Conservation (phyloP, 805 yeast species). For the Cyberlindnera mycetangii region DNA sequence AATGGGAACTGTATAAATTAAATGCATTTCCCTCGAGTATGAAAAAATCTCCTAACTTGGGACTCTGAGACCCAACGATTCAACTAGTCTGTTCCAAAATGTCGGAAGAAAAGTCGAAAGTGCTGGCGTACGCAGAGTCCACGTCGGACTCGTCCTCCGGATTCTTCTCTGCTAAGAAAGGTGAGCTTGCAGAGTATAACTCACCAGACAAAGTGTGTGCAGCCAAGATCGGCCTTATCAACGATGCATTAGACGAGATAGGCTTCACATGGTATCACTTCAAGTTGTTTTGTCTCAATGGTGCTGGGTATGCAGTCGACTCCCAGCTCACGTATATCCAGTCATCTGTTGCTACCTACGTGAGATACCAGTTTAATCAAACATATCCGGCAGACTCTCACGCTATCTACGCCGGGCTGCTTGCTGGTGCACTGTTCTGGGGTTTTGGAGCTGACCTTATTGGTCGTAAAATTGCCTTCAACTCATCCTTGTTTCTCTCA, state of each 20-base stretch:
- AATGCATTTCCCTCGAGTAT: too few species aligned
- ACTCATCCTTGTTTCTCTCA: constrained; percentile 40
- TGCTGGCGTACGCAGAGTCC: background rate
- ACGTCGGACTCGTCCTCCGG: too few species aligned
- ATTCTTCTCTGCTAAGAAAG: constrained; percentile 8
- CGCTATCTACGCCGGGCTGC: constrained; percentile 45
- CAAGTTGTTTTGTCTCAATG: constrained; percentile 44
- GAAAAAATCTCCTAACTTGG: too few species aligned
- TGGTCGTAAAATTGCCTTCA: constrained; percentile 49
- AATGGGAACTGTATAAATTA: too few species aligned
- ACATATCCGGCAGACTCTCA: constrained; percentile 41
- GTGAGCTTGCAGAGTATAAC: constrained; percentile 17
- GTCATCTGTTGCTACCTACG: constrained; percentile 41
- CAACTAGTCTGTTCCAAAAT: background rate
- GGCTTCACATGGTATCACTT: constrained; percentile 56
- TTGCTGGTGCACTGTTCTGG: constrained; percentile 48
- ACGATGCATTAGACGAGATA: constrained; percentile 55
- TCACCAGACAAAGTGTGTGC: constrained; percentile 28
- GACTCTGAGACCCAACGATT: background rate
- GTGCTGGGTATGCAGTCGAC: constrained; percentile 50
- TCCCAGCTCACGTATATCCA: constrained; percentile 46
- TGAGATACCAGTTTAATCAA: constrained; percentile 44
- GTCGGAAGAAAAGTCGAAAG: too few species aligned
- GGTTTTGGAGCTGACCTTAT: constrained; percentile 51
- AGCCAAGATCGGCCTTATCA: constrained; percentile 41